phyloP scores from a whole-genome alignment of 306 rosid species.

The Castanea crenata region DNA sequence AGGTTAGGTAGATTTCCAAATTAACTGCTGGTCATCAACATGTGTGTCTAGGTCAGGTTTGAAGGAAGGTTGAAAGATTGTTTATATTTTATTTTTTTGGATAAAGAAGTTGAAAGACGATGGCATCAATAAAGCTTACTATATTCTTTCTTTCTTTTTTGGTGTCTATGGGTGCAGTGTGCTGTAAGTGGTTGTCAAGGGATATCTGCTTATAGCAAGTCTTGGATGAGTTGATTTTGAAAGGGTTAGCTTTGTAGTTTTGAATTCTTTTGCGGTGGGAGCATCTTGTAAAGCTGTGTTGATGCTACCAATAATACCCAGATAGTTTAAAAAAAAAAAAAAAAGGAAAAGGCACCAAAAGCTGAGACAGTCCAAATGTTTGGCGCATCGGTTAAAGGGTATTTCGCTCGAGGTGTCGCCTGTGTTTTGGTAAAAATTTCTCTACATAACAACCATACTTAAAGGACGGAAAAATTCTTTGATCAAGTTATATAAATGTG shows the following conservation, averaged over 20 bases:
- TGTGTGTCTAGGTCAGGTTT: background rate
- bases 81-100: too few species aligned
- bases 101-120: too few species aligned
- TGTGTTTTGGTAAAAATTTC: conserved; percentile 14
- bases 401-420: conserved; percentile 18
- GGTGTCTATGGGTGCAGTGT: conserved; percentile 23
- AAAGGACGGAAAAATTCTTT: conserved; percentile 18
- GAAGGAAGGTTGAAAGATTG: background rate
- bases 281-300: conserved; percentile 55
- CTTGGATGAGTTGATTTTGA: conserved; percentile 31
- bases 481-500: conserved; percentile 23
- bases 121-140: background rate
- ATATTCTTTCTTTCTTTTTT: too few species aligned
- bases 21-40: background rate
- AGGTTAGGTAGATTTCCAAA: background rate
- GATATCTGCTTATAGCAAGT: conserved; percentile 26
- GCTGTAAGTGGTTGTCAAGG: conserved; percentile 27
- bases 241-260: conserved; percentile 28
- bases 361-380: conserved; percentile 21
- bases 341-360: conserved; percentile 13
- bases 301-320: conserved; percentile 32
- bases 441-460: conserved; percentile 26
- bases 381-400: conserved; percentile 24
- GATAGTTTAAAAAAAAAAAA: conserved; percentile 1
- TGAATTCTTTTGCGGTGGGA: conserved; percentile 36